Conservation (phyloP, 192 early-diverging fungal species). For the Rhizophagus sp. region DNA sequence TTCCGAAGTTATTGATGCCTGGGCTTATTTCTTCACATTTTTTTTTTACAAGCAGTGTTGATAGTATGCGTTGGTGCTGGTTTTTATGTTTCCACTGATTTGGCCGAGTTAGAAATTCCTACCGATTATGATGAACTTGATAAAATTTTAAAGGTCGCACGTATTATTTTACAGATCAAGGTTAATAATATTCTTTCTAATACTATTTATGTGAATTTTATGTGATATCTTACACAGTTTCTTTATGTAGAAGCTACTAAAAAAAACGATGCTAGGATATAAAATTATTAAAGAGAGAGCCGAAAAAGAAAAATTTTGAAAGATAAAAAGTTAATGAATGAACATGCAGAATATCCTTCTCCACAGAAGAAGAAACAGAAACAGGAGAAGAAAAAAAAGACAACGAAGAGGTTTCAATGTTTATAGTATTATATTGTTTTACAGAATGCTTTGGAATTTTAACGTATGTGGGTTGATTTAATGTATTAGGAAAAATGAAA, state of each 20-base stretch:
- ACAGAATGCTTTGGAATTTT: background rate
- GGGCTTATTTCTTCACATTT: slow-evolving; percentile 10
- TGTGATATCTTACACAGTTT: no score
- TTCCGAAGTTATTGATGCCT: slow-evolving; percentile 10
- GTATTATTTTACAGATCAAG: slow-evolving; percentile 16
- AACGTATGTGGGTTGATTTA: background rate
- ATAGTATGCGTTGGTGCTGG: slow-evolving; percentile 1
- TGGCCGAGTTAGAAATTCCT: slow-evolving; percentile 12
- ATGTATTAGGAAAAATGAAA: no score
- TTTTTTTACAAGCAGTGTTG: background rate
- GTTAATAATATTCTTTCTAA: background rate
- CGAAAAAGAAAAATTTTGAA: background rate
- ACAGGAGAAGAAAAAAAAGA: no score
- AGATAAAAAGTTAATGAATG: background rate
- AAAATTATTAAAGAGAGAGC: background rate
- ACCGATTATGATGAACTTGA: slow-evolving; percentile 5
- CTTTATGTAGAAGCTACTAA: background rate
- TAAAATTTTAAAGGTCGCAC: slow-evolving; percentile 5
- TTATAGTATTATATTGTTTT: background rate
- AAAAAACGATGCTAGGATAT: background rate
- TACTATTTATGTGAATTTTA: no score
- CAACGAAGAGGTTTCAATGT: background rate
- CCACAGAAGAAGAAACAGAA: background rate
- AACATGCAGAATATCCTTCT: background rate
- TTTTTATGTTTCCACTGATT: slow-evolving; percentile 14